Evolutionary conservation across 2,329 filamentous ascomycete genomes (phyloP), one percentile per base, ranked within the genome.

Genomic region (Colletotrichum karsti): DNA sequence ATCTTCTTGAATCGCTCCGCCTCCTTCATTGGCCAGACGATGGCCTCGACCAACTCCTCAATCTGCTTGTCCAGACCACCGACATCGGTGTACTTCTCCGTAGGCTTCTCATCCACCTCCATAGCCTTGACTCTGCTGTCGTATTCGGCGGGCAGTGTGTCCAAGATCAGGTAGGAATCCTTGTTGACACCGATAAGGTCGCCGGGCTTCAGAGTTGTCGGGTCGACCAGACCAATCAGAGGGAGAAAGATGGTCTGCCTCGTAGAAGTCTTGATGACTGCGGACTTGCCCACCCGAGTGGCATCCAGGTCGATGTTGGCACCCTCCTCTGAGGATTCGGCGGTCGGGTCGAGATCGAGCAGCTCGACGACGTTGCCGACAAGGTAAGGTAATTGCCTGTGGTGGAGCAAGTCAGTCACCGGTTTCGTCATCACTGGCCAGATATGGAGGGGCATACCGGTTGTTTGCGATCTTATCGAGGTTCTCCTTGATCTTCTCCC

Each of bases 21-120:
- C 83, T 99, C 95, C 88, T 98, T 98, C 96, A 99, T 99, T 2
- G 96, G 96, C 95, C 95, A 98, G 30, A 99, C 96, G 55, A 99
- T 96, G 63, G 96, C 96, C 84, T 99, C 96, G 8, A 99, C 95
- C 61, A 99, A 88, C 83, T 99, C 97, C 80, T 98, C 95, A 77
- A 99, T 99, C 85, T 99, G 96, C 85, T 99, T 99, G 83, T 98
- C 95, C 75, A 99, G 82, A 57, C 96, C 96, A 83, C 96, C 96
- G 13, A 99, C 97, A 83, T 99, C 96, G 61, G 92, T 96, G 84
- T 99, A 99, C 83, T 98, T 97, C 83, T 99, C 96, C 41, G 95
- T 98, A 9, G 96, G 97, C 87, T 99, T 99, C 88, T 99, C 97
- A 76, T 99, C 96, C 7, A 99, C 96, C 85, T 99, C 97, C 96